Percentiles rank a stretch among this genome's conserved stretches.
Evolutionary conservation across 208 protist genomes (phyloP).

Genomic region (Leishmania gerbilli): DNA sequence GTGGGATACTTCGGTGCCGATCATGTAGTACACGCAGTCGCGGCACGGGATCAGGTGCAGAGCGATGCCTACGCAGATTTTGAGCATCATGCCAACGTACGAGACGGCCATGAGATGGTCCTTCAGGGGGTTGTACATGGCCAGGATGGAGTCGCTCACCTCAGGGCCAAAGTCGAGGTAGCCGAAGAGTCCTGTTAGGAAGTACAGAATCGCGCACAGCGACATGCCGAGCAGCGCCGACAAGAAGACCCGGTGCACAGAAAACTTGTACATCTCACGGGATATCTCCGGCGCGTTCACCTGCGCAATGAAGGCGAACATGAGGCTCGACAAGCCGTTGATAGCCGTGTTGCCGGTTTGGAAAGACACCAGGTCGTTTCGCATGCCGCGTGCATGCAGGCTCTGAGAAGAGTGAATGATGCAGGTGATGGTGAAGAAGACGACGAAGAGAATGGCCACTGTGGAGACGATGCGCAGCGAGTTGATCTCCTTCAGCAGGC

Average conservation of each 20-base stretch:
- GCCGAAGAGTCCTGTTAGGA: constrained; percentile 79
- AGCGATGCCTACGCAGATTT: constrained; percentile 66
- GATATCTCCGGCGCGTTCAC: constrained; percentile 69
- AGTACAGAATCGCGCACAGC: constrained; percentile 65
- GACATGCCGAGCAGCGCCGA: constrained; percentile 40
- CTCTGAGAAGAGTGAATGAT: constrained; percentile 51
- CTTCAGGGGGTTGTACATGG: constrained; percentile 62
- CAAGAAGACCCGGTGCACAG: constrained; percentile 45
- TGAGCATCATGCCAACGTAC: constrained; percentile 71
- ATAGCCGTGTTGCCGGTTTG: constrained; percentile 55
- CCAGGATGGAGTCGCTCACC: constrained; percentile 50
- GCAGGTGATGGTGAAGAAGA: constrained; percentile 70
- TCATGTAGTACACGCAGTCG: constrained; percentile 59
- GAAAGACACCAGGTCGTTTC: constrained; percentile 51
- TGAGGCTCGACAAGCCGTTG: constrained; percentile 43
- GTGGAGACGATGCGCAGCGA: constrained; percentile 71
- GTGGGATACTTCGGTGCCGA: constrained; percentile 26
- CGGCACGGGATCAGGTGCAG: constrained; percentile 63
- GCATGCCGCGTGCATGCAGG: constrained; percentile 25
- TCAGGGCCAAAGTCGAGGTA: constrained; percentile 73
- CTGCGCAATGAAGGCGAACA: constrained; percentile 44
- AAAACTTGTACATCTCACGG: constrained; percentile 63
- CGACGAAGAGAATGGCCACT: constrained; percentile 65
- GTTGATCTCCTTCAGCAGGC: constrained; percentile 76
- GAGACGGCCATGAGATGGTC: constrained; percentile 55